Percentiles rank a stretch among this genome's conserved stretches.
Conservation (phyloP, 495 filamentous ascomycete genomes). For the Daldinia loculata region DNA sequence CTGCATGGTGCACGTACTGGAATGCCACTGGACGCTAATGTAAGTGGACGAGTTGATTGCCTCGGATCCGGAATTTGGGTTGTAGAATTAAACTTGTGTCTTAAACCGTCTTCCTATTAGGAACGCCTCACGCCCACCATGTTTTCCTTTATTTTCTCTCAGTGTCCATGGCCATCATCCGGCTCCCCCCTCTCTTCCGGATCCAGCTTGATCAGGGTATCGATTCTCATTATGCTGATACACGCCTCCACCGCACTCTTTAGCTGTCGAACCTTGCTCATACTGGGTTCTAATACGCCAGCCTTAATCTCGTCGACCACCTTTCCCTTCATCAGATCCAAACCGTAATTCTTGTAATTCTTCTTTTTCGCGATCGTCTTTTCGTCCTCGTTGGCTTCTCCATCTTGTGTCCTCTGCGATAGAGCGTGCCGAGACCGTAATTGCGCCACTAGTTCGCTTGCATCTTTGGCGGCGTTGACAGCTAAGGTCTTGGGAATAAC, state of each 20-base stretch:
- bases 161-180: constrained; percentile 81
- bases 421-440: constrained; percentile 94
- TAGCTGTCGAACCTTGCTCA: constrained; percentile 98
- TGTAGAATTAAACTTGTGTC: constrained; percentile 35
- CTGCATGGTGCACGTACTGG: constrained; percentile 8
- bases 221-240: constrained; percentile 99
- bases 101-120: constrained; percentile 29
- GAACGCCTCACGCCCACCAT: constrained; percentile 33
- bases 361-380: constrained; percentile 90
- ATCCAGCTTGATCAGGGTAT: constrained; percentile 98
- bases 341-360: constrained; percentile 97
- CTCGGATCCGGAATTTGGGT: constrained; percentile 26
- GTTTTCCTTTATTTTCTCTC: constrained; percentile 37
- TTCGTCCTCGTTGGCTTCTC: constrained; percentile 82
- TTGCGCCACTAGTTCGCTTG: constrained; percentile 92
- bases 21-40: constrained; percentile 15
- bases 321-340: constrained; percentile 89
- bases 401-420: constrained; percentile 86
- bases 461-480: constrained; percentile 96
- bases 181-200: constrained; percentile 80
- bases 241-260: constrained; percentile 99
- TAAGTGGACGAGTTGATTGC: constrained; percentile 4
- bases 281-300: constrained; percentile 94
- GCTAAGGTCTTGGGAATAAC: constrained; percentile 96
- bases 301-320: constrained; percentile 94